phyloP scores from a whole-genome alignment of 805 yeast species.

The Lachancea quebecensis region DNA sequence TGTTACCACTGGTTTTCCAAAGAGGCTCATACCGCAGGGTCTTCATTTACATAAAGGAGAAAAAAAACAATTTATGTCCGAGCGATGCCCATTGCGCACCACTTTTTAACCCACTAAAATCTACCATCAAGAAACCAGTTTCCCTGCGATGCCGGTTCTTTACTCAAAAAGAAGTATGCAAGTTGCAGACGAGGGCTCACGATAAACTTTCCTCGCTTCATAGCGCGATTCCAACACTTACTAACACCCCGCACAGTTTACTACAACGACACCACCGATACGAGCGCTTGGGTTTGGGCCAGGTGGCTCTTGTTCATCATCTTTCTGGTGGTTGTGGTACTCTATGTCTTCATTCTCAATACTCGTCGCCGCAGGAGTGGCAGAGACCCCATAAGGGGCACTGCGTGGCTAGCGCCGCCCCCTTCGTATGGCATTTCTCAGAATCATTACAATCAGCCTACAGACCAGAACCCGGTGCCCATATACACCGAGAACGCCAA shows the following conservation, averaged over 20 bases:
- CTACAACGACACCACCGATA: neutral
- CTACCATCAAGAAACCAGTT: neutral
- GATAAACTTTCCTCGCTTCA: neutral
- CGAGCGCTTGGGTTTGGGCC: slow-evolving; percentile 10
- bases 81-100: too few species aligned
- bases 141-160: neutral
- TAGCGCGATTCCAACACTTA: neutral
- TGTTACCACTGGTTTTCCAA: too few species aligned
- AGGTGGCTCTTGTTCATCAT: slow-evolving; percentile 10
- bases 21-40: too few species aligned
- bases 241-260: neutral
- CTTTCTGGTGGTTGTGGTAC: slow-evolving; percentile 1
- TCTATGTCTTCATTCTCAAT: slow-evolving; percentile 5
- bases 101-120: neutral
- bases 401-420: slow-evolving; percentile 13
- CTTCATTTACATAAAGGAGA: too few species aligned
- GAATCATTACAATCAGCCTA: slow-evolving; percentile 8
- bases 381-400: slow-evolving; percentile 9
- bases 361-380: slow-evolving; percentile 7
- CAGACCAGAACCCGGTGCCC: slow-evolving; percentile 48
- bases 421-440: slow-evolving; percentile 9
- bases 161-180: slow-evolving; percentile 3
- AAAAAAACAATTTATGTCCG: too few species aligned
- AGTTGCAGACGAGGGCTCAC: neutral
- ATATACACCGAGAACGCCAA: slow-evolving; percentile 54